Percentiles rank a stretch among this genome's conserved stretches.
Conservation (phyloP, 768 basidiomycete genomes). For the Leccinellum albellum region DNA sequence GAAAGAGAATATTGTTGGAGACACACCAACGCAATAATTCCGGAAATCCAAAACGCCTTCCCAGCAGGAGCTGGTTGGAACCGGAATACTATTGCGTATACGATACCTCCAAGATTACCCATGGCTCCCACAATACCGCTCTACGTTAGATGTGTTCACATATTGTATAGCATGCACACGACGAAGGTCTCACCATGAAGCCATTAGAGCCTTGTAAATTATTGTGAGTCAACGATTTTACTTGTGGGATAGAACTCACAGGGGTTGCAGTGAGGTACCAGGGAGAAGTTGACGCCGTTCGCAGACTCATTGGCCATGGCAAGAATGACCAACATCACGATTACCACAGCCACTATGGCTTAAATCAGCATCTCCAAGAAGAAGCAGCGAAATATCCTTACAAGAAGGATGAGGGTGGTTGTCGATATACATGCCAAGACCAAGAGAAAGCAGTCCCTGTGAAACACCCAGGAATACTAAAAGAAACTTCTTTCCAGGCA, state of each 20-base stretch:
- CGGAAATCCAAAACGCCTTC: constrained; percentile 46
- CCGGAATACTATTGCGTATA: constrained; percentile 47
- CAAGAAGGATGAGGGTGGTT: constrained; percentile 16
- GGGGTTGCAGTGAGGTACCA: constrained; percentile 48
- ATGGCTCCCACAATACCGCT: constrained; percentile 39
- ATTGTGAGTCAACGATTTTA: not conserved
- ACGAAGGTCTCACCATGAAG: constrained; percentile 26
- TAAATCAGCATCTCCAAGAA: not conserved
- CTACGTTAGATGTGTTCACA: constrained; percentile 1
- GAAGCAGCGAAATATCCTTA: constrained; percentile 3
- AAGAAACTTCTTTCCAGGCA: constrained; percentile 46
- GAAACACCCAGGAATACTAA: constrained; percentile 40
- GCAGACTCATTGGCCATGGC: constrained; percentile 39
- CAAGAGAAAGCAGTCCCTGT: constrained; percentile 44
- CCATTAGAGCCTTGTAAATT: constrained; percentile 27
- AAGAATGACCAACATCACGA: constrained; percentile 39
- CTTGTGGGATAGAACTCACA: constrained; percentile 23
- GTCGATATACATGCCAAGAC: constrained; percentile 44
- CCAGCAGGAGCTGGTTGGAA: constrained; percentile 39
- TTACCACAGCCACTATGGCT: constrained; percentile 29
- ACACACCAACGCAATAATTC: constrained; percentile 37
- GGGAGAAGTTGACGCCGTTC: constrained; percentile 50
- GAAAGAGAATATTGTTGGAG: not conserved
- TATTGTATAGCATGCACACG: not conserved
- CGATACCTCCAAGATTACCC: constrained; percentile 44